A percentile compares a stretch with the other conserved stretches of the same genome.
phyloP scores from a whole-genome alignment of 768 basidiomycete species.

The Tephrocybe sp. region DNA sequence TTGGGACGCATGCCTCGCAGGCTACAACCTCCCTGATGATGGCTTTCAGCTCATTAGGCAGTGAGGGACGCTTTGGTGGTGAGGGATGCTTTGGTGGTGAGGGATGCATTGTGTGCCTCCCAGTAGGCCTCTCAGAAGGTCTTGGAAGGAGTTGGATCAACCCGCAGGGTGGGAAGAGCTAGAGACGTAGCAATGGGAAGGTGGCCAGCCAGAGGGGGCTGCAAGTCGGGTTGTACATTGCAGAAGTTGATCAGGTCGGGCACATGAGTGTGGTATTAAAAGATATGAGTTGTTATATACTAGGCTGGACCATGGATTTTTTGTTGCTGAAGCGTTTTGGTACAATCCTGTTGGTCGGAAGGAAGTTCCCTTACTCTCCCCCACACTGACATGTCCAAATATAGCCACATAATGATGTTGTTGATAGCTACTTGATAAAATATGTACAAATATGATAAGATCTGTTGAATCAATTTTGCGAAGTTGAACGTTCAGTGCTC shows the following conservation, averaged over 20 bases:
- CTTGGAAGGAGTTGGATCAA: background rate
- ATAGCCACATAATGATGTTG: too few relatives aligned
- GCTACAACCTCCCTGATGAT: slow-evolving; percentile 9
- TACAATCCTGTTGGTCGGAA: too few relatives aligned
- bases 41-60: background rate
- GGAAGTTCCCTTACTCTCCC: too few relatives aligned
- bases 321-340: too few relatives aligned
- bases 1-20: background rate
- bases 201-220: slow-evolving; percentile 24
- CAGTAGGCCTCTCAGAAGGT: slow-evolving; percentile 24
- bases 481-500: too few relatives aligned
- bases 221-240: background rate
- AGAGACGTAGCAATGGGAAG: slow-evolving; percentile 26
- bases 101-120: slow-evolving; percentile 15
- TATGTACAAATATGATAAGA: too few relatives aligned
- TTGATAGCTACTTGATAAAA: too few relatives aligned
- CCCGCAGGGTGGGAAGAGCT: slow-evolving; percentile 6
- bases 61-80: background rate
- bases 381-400: too few relatives aligned
- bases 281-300: too few relatives aligned
- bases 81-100: background rate
- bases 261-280: too few relatives aligned
- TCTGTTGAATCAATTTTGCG: too few relatives aligned
- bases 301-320: too few relatives aligned
- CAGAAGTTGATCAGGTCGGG: background rate